Conservation (phyloP, 2,329 filamentous ascomycete species). For the Colletotrichum sp. region DNA sequence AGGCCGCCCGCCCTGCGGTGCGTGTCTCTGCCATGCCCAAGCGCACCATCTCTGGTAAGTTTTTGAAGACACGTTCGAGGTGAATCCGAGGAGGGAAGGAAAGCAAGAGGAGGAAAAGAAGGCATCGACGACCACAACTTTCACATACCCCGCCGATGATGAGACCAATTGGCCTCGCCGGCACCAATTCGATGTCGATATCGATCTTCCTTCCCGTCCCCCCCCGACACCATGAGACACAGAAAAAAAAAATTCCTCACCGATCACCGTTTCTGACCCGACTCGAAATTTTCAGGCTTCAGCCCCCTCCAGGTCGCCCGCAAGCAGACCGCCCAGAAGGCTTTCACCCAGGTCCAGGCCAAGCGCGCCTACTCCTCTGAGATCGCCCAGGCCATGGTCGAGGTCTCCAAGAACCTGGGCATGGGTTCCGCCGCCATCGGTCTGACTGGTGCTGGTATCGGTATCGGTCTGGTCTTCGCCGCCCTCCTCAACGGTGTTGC, state of each 20-base stretch:
- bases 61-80: slow-evolving; percentile 4
- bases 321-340: slow-evolving; percentile 70
- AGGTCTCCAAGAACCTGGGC: slow-evolving; percentile 90
- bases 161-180: slow-evolving; percentile 34
- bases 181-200: slow-evolving; percentile 1
- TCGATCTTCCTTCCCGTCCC: background rate
- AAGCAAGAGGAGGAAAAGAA: slow-evolving; percentile 5
- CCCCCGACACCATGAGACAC: background rate
- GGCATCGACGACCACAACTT: background rate
- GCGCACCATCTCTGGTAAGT: slow-evolving; percentile 78
- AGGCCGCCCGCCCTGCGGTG: slow-evolving; percentile 78
- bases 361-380: slow-evolving; percentile 85
- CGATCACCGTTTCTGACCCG: slow-evolving; percentile 31
- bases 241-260: background rate
- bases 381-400: slow-evolving; percentile 86
- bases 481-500: slow-evolving; percentile 87
- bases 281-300: slow-evolving; percentile 48
- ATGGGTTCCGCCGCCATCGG: slow-evolving; percentile 90
- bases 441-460: slow-evolving; percentile 91
- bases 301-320: slow-evolving; percentile 75
- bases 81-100: background rate
- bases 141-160: slow-evolving; percentile 16
- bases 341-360: slow-evolving; percentile 61
- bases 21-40: slow-evolving; percentile 71
- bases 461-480: slow-evolving; percentile 94